Base-by-base conservation (phyloP, 1,284 basidiomycete genomes). In the Retiboletus flavoniger region DNA sequence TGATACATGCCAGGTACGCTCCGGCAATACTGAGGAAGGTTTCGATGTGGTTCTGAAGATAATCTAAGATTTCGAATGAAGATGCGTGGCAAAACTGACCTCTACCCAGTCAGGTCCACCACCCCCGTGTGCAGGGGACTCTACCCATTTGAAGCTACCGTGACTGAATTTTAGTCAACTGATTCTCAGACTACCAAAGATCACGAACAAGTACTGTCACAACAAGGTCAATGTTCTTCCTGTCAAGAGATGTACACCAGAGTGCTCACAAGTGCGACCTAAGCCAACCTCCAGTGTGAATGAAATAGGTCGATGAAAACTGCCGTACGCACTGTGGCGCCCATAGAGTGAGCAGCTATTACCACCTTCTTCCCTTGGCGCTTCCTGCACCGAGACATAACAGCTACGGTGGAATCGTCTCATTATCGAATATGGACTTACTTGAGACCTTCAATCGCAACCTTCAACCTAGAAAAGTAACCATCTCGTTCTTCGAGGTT, bases 101-200 rank as follows among this genome's bases (percentile, higher is more conserved):
- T 98, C 95, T 16, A 97, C 93, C 97, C 97, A 99, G 31, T 82
- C 76, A 2, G 85, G 75, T 1, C 96, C 97, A 16, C 94, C 96
- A 4, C 85, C 84, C 5, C 96, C 96, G 62, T 89, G 89, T 45
- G 78, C 72, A 17, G 89, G 82, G 0, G 93, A 89, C 72, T 99
- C 97, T 0, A 97, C 95, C 97, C 96, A 98, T 77, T 98, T 98
- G 65, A 94, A 80, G 68, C 91, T 94, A 56, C 7, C 14, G 19
- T 51, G 21, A 34, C 10, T 32, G 7, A 42, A 31, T 14, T 52
- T 67, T 34, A 59, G 41, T 45, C 17, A 48, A 24, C 19, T 6
- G 2, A 7, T 10, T 10, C 19, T 32, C 5, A 11, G 13, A 38
- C 34, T 13, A 21, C 7, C 26, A 36, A 53, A 41, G 35, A 50